phyloP scores from a whole-genome alignment of 2,329 filamentous ascomycete species.

The Alternaria hordeiaustralica region DNA sequence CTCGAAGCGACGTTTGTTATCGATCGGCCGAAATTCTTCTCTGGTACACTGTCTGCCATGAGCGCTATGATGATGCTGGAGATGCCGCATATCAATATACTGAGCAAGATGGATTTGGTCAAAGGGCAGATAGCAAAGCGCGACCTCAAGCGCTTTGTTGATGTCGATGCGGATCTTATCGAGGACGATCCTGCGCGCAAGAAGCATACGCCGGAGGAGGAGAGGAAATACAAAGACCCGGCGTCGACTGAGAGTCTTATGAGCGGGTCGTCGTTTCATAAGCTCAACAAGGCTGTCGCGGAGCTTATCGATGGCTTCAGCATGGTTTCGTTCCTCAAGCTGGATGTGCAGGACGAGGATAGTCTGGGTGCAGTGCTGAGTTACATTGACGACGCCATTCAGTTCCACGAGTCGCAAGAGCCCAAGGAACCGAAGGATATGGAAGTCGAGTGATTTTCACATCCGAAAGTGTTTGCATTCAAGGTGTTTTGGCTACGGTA shows the following conservation, averaged over 20 bases:
- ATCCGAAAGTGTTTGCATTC: constrained; percentile 3
- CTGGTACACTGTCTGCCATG: constrained; percentile 95
- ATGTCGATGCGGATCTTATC: constrained; percentile 81
- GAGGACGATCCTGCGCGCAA: constrained; percentile 75
- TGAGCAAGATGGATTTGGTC: constrained; percentile 97
- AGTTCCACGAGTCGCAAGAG: constrained; percentile 92
- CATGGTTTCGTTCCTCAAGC: constrained; percentile 93
- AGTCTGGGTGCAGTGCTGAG: constrained; percentile 84
- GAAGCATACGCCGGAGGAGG: constrained; percentile 52
- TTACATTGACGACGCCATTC: constrained; percentile 93
- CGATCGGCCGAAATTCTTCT: constrained; percentile 96
- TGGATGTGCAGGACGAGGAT: constrained; percentile 90
- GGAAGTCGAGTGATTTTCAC: constrained; percentile 1
- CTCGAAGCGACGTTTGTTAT: constrained; percentile 95
- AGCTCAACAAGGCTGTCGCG: constrained; percentile 85
- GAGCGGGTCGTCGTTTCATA: constrained; percentile 80
- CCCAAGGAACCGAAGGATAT: constrained; percentile 74
- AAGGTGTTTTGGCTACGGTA: constrained; percentile 5
- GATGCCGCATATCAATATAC: constrained; percentile 92
- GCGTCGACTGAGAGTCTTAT: constrained; percentile 73
- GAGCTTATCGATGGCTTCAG: constrained; percentile 95
- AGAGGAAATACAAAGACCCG: constrained; percentile 64
- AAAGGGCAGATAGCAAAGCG: constrained; percentile 86
- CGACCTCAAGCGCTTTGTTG: constrained; percentile 87
- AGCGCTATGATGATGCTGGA: constrained; percentile 99